Percentiles rank a stretch among this genome's conserved stretches.
Conservation (phyloP, 2,329 filamentous ascomycete species). For the Alternaria hordeiaustralica region DNA sequence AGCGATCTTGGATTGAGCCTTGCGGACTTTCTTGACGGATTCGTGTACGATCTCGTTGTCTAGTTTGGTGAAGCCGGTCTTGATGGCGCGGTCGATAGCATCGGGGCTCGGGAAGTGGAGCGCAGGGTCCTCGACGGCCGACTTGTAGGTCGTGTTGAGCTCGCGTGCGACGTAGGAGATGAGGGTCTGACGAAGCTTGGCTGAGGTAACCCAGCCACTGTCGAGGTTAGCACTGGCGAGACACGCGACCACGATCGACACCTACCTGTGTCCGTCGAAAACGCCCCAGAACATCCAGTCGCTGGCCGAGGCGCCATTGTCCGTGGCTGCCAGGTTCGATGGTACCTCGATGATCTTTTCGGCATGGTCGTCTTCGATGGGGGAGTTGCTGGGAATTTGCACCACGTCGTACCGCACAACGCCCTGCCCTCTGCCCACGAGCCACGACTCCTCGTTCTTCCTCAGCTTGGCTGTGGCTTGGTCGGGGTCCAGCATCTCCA, state of each 20-base stretch:
- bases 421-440: conserved; percentile 86
- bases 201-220: conserved; percentile 97
- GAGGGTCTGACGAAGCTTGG: conserved; percentile 88
- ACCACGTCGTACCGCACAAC: conserved; percentile 95
- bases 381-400: conserved; percentile 92
- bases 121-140: conserved; percentile 64
- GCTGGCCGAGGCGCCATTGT: conserved; percentile 64
- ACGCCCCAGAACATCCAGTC: conserved; percentile 99
- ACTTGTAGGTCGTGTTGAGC: conserved; percentile 89
- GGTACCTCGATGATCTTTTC: conserved; percentile 97
- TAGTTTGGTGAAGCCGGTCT: conserved; percentile 84
- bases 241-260: neutral
- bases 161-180: conserved; percentile 93
- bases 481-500: conserved; percentile 96
- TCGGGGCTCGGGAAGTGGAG: conserved; percentile 73
- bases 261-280: conserved; percentile 93
- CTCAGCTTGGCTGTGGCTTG: conserved; percentile 90
- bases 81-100: conserved; percentile 88
- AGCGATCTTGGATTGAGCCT: conserved; percentile 85
- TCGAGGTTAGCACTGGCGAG: conserved; percentile 8
- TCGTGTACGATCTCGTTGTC: conserved; percentile 95
- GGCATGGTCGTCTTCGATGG: conserved; percentile 97
- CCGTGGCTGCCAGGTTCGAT: conserved; percentile 61
- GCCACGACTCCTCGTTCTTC: conserved; percentile 88
- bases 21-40: conserved; percentile 88